phyloP scores from a whole-genome alignment of 1,284 basidiomycete species.

The Tilletia horrida region DNA sequence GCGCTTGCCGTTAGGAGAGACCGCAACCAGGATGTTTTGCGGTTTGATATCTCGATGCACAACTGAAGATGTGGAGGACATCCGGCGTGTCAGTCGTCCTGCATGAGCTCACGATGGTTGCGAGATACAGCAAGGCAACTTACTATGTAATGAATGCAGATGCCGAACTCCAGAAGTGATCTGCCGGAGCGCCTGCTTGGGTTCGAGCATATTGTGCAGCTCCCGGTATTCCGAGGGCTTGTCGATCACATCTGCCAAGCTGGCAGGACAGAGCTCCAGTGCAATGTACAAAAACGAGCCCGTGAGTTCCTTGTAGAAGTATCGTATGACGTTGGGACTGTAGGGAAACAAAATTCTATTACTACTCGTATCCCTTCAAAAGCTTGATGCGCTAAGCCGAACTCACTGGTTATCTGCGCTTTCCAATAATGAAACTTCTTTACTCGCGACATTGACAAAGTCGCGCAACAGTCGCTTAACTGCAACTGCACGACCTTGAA shows the following conservation, averaged over 20 bases:
- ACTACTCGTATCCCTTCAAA: not conserved
- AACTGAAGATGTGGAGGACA: too few species aligned
- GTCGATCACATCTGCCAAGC: constrained; percentile 88
- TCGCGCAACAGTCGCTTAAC: constrained; percentile 93
- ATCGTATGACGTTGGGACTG: constrained; percentile 83
- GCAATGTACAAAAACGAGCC: constrained; percentile 88
- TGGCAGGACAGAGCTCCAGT: constrained; percentile 90
- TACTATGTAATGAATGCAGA: constrained; percentile 80
- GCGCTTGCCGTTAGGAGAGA: constrained; percentile 30
- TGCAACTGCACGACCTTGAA: constrained; percentile 92
- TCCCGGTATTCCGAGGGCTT: constrained; percentile 43
- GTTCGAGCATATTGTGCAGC: constrained; percentile 58
- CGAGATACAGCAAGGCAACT: too few species aligned
- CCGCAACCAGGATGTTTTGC: constrained; percentile 84
- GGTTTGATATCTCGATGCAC: constrained; percentile 98
- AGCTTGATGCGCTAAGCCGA: not conserved
- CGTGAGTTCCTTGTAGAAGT: constrained; percentile 88
- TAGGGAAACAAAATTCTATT: not conserved
- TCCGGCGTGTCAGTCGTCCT: too few species aligned
- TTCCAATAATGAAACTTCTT: constrained; percentile 90
- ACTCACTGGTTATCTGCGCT: constrained; percentile 75
- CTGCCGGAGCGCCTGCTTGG: constrained; percentile 81
- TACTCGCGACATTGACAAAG: constrained; percentile 88
- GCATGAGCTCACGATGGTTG: too few species aligned
- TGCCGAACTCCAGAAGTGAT: constrained; percentile 84